phyloP scores from a whole-genome alignment of 1,284 basidiomycete species.

The Anthracocystis setariae region DNA sequence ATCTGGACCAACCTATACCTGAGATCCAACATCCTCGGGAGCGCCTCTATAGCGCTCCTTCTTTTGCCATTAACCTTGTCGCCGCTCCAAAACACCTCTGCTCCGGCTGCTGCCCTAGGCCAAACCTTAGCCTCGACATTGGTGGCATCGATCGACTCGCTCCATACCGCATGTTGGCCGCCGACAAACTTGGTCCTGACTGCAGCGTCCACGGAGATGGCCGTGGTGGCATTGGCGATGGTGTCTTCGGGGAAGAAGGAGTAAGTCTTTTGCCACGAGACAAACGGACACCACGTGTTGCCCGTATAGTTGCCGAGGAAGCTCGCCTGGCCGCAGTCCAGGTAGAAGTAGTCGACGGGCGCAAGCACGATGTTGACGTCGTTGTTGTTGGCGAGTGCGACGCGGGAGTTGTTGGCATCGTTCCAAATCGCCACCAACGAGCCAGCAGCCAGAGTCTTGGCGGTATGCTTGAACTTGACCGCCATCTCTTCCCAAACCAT shows the following conservation, averaged over 20 bases:
- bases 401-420: conserved; percentile 73
- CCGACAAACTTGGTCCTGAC: conserved; percentile 73
- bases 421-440: conserved; percentile 82
- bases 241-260: conserved; percentile 75
- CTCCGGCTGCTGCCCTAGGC: conserved; percentile 80
- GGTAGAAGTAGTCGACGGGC: conserved; percentile 79
- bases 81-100: conserved; percentile 85
- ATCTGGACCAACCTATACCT: conserved; percentile 74
- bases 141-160: conserved; percentile 77
- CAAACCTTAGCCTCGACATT: conserved; percentile 80
- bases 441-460: conserved; percentile 73
- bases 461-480: conserved; percentile 47
- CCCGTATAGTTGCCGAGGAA: conserved; percentile 77
- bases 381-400: conserved; percentile 75
- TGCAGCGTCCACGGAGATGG: background rate
- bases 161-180: conserved; percentile 79
- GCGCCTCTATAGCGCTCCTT: conserved; percentile 73
- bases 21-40: conserved; percentile 81
- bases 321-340: conserved; percentile 76
- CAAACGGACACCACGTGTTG: conserved; percentile 71
- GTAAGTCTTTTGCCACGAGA: conserved; percentile 71
- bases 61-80: conserved; percentile 59
- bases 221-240: conserved; percentile 41
- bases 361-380: conserved; percentile 73
- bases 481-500: conserved; percentile 77